These are phyloP conservation scores for Durio zibethinus DNA, from an alignment of 345 rosid genomes.

Conservation along the genomic window DNA sequence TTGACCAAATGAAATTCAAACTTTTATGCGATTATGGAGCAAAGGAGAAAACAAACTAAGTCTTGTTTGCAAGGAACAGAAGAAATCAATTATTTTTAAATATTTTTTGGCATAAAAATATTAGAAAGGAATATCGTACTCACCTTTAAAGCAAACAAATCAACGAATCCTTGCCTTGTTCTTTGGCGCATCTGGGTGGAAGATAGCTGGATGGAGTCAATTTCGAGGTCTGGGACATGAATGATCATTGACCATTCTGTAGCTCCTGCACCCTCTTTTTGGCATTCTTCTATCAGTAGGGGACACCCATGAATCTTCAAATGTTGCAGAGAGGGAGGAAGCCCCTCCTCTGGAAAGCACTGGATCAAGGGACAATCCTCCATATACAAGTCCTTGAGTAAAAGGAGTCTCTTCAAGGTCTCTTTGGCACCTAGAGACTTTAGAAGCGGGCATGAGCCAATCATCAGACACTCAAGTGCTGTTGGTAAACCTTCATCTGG, in stretches of 20 bases:
- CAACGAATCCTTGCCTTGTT: not conserved
- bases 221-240: constrained; percentile 18
- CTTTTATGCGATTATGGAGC: too few species aligned
- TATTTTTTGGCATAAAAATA: too few species aligned
- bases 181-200: not conserved
- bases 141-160: not conserved
- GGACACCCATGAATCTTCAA: constrained; percentile 20
- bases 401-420: constrained; percentile 21
- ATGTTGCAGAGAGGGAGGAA: constrained; percentile 17
- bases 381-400: constrained; percentile 23
- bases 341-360: constrained; percentile 27
- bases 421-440: not conserved
- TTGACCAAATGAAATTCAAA: too few species aligned
- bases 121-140: not conserved
- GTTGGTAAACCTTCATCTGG: constrained; percentile 7
- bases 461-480: constrained; percentile 9
- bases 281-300: not conserved
- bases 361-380: constrained; percentile 22
- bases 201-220: not conserved
- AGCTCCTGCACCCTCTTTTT: not conserved
- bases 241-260: constrained; percentile 19
- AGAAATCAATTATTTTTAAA: too few species aligned
- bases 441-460: constrained; percentile 15
- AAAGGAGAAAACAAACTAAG: too few species aligned
- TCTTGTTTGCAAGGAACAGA: too few species aligned